These are phyloP conservation scores for Cinnamomum chago DNA, from an alignment of 164 flowering plant species.

Conservation along the genomic window DNA sequence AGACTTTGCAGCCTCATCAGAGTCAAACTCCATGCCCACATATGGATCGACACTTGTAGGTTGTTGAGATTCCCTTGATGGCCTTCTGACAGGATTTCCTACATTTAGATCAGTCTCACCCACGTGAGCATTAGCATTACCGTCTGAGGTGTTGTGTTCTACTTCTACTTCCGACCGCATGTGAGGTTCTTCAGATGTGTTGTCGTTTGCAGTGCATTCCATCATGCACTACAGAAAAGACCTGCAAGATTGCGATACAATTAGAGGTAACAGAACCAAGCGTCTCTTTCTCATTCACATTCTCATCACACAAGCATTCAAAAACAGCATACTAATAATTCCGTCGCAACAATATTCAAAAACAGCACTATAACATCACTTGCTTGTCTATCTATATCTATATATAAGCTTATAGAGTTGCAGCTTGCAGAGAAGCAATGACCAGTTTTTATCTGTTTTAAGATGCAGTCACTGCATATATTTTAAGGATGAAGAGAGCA, in stretches of 20 bases:
- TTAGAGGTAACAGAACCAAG: neutral
- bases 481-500: too few relatives aligned
- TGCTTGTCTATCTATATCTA: too few relatives aligned
- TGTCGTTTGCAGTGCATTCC: neutral
- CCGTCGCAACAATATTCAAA: too few relatives aligned
- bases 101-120: neutral
- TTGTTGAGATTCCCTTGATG: neutral
- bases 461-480: too few relatives aligned
- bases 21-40: slow-evolving; percentile 74
- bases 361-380: too few relatives aligned
- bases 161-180: neutral
- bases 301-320: too few relatives aligned
- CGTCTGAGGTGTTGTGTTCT: neutral
- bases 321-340: too few relatives aligned
- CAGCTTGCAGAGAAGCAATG: too few relatives aligned
- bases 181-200: neutral
- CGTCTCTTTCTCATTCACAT: too few relatives aligned
- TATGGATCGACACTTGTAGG: slow-evolving; percentile 27
- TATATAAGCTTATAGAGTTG: too few relatives aligned
- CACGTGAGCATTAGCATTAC: too few relatives aligned
- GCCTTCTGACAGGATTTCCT: neutral
- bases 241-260: neutral
- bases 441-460: too few relatives aligned
- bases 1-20: slow-evolving; percentile 55
- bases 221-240: neutral